Percentiles rank a stretch among this genome's conserved stretches.
phyloP scores from a whole-genome alignment of 2,329 filamentous ascomycete species.

The Colletotrichum navitas region DNA sequence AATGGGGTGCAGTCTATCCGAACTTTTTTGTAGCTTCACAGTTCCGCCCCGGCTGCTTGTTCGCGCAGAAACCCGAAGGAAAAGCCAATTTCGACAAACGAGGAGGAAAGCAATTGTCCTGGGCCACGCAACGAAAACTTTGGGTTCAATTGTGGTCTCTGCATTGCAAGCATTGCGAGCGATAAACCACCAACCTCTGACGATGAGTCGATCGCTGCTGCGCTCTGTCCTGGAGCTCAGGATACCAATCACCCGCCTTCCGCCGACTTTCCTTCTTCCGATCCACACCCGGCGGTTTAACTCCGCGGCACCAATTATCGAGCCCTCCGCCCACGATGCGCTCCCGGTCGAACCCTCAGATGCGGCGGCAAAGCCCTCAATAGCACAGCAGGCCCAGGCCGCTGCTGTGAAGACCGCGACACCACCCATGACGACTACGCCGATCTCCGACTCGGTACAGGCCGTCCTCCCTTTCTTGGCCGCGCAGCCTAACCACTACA shows the following conservation, averaged over 20 bases:
- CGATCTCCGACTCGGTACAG: conserved; percentile 68
- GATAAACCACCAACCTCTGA: conserved; percentile 8
- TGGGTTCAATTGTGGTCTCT: conserved; percentile 12
- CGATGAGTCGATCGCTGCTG: conserved; percentile 71
- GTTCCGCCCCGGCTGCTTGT: background rate
- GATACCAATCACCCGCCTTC: conserved; percentile 58
- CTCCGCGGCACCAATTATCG: conserved; percentile 64
- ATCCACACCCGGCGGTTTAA: conserved; percentile 57
- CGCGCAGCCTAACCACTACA: conserved; percentile 81
- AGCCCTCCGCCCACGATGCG: conserved; percentile 47
- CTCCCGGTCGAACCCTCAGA: conserved; percentile 42
- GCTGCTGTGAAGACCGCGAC: conserved; percentile 14
- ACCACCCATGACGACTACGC: conserved; percentile 48
- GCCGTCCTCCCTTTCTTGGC: conserved; percentile 77
- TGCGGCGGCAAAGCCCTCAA: conserved; percentile 19
- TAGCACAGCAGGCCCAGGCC: conserved; percentile 26
- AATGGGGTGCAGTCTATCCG: conserved; percentile 16
- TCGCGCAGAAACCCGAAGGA: conserved; percentile 14
- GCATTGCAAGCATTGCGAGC: background rate
- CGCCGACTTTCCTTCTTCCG: conserved; percentile 44
- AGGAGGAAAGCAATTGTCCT: background rate
- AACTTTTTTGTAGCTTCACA: conserved; percentile 39
- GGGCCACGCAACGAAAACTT: background rate
- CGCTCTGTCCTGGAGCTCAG: conserved; percentile 74
- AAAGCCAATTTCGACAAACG: conserved; percentile 20